These are phyloP conservation scores for Excoecaria agallocha DNA, from an alignment of 345 rosid genomes.

Conservation along the genomic window DNA sequence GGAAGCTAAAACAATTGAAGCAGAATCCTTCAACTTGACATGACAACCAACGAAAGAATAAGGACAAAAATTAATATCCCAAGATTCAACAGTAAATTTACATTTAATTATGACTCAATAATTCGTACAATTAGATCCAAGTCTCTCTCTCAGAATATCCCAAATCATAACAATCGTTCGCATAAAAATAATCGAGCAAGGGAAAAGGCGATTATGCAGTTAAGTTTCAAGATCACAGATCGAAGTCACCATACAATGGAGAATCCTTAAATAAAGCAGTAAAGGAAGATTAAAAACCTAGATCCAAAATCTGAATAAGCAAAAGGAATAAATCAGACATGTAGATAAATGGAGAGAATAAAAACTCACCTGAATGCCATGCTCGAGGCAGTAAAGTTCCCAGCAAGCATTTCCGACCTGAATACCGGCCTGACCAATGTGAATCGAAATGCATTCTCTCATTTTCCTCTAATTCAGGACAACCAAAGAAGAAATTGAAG, in stretches of 20 bases:
- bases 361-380: constrained; percentile 23
- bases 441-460: constrained; percentile 30
- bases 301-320: neutral
- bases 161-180: neutral
- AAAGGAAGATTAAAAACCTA: neutral
- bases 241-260: neutral
- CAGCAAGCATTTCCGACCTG: constrained; percentile 32
- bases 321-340: neutral
- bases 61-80: neutral
- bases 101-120: neutral
- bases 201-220: neutral
- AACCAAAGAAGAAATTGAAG: neutral
- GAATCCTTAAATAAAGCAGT: neutral
- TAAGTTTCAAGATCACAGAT: neutral
- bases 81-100: neutral
- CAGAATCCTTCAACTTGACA: neutral
- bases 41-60: neutral
- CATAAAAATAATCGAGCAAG: neutral
- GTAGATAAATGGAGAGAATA: neutral
- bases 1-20: neutral
- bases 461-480: neutral
- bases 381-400: constrained; percentile 29
- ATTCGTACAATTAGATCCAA: neutral
- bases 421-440: constrained; percentile 29
- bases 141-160: neutral